Percentiles rank a stretch among this genome's conserved stretches.
These are phyloP conservation scores for Wallemia ichthyophaga DNA, from an alignment of 1,284 basidiomycete species.

Conservation along the genomic window DNA sequence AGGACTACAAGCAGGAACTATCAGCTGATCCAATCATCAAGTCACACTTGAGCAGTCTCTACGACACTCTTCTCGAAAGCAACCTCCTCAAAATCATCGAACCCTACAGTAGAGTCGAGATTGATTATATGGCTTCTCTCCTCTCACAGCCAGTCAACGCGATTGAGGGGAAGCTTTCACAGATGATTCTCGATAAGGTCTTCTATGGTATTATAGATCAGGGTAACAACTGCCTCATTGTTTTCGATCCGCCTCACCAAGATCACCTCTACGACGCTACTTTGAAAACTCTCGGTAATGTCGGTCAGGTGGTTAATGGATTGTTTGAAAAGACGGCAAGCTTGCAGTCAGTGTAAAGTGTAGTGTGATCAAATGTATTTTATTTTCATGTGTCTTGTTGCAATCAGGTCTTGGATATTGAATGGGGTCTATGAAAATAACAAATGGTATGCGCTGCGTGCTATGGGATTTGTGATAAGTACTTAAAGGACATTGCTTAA, in stretches of 20 bases:
- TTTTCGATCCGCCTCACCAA: constrained; percentile 54
- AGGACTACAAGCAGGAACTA: constrained; percentile 65
- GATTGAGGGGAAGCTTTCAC: constrained; percentile 82
- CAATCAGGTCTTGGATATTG: no score
- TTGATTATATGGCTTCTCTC: constrained; percentile 57
- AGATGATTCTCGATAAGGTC: constrained; percentile 93
- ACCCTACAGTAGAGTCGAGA: constrained; percentile 73
- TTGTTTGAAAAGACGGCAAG: background rate
- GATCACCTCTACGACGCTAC: constrained; percentile 20
- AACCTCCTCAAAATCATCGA: constrained; percentile 82
- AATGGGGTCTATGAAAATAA: no score
- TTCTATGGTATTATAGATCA: constrained; percentile 86
- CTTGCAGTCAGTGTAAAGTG: background rate
- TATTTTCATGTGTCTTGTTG: no score
- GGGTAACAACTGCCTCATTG: constrained; percentile 63
- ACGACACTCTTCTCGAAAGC: constrained; percentile 83
- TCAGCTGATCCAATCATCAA: constrained; percentile 80
- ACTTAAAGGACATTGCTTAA: no score
- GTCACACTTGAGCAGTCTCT: constrained; percentile 67
- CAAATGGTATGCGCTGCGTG: no score
- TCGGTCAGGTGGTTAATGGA: constrained; percentile 5
- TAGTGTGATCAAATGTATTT: background rate
- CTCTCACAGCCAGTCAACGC: constrained; percentile 68
- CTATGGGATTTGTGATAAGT: no score
- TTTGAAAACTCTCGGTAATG: constrained; percentile 2